Evolutionary conservation across 768 basidiomycete species (phyloP).

Genomic region (Suillus sp.): DNA sequence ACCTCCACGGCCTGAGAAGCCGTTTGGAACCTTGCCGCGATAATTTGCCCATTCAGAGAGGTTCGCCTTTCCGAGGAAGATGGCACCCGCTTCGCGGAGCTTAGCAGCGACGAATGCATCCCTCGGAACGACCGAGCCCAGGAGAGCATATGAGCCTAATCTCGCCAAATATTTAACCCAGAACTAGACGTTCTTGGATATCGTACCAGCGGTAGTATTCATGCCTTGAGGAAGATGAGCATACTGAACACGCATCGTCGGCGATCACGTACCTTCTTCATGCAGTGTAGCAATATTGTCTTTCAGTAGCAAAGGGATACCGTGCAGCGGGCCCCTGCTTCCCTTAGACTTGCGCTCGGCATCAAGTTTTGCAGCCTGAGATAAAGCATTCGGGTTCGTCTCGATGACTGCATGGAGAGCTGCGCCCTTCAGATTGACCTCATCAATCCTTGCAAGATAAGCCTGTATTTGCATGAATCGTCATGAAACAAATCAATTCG

Average conservation of each 20-base stretch:
- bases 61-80: conserved; percentile 45
- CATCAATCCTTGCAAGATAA: conserved; percentile 65
- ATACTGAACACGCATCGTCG: conserved; percentile 7
- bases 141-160: conserved; percentile 37
- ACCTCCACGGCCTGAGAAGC: conserved; percentile 51
- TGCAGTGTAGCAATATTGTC: conserved; percentile 42
- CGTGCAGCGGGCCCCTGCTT: conserved; percentile 51
- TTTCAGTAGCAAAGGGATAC: conserved; percentile 62
- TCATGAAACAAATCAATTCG: background rate
- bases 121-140: conserved; percentile 37
- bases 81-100: conserved; percentile 35
- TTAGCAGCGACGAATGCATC: conserved; percentile 35
- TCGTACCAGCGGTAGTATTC: conserved; percentile 41
- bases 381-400: conserved; percentile 55
- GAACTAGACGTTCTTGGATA: background rate
- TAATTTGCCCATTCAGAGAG: conserved; percentile 49
- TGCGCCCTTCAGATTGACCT: conserved; percentile 63
- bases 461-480: conserved; percentile 41
- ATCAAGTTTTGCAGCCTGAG: conserved; percentile 53
- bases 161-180: conserved; percentile 4
- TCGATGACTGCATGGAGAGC: conserved; percentile 62
- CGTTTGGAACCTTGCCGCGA: conserved; percentile 40
- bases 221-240: conserved; percentile 27
- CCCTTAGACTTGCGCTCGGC: conserved; percentile 47
- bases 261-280: conserved; percentile 28